Evolutionary conservation across 257 asterid genomes (phyloP), one percentile per base, ranked within the genome.

Genomic region (Hygrophila difformis): DNA sequence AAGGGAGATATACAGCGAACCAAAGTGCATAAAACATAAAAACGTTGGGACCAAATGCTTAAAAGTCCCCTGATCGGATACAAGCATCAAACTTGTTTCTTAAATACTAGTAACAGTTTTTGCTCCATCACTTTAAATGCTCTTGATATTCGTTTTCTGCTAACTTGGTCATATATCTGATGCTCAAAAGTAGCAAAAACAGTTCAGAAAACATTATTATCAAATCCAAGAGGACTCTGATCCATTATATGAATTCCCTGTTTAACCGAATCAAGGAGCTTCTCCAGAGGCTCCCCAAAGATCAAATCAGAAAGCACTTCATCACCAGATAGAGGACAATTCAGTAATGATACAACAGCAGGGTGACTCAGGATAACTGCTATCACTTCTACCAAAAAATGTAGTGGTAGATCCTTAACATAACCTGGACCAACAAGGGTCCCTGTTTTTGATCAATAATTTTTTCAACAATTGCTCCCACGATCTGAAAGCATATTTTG

Each of bases 291-390:
- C 57, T 60, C 69, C 50, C 53, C 61, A 37, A 78, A 79, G 42
- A 64, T 35, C 26, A 70, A 68, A 67, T 72, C 88, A 57, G 77
- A 36, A 53, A 68, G 55, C 39, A 53, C 68, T 37, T 37, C 45
- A 47, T 49, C 61, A 39, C 63, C 57, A 39, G 76, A 70, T 56
- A 76, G 69, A 49, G 94, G 88, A 57, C 46, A 65, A 36, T 76
- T 67, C 55, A 84, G 53, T 40, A 76, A 51, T 51, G 74, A 51
- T 39, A 61, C 48, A 43, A 88, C 72, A 43, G 73, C 74, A 64
- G 95, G 95, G 61, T 79, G 87, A 59, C 43, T 56, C 47, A 79
- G 70, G 57, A 81, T 67, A 47, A 71, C 61, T 61, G 70, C 82
- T 33, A 82, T 82, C 59, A 77, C 79, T 64, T 84, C 81, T 22